A percentile compares a stretch with the other conserved stretches of the same genome.
Evolutionary conservation across 108 stramenopile genomes (phyloP).

Genomic region (Epithemia pelagica): DNA sequence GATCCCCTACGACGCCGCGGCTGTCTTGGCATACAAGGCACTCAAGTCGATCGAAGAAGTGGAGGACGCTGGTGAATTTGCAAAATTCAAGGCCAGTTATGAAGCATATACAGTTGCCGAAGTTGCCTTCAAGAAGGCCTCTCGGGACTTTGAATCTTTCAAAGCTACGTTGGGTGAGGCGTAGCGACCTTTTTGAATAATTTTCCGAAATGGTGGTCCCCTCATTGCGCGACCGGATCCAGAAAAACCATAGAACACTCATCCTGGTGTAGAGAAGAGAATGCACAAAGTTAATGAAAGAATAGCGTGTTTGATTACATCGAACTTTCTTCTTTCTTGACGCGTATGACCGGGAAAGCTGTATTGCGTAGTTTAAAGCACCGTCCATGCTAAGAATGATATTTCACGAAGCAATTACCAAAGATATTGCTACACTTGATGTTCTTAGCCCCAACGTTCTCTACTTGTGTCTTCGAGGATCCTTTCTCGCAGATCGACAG

Average conservation of each 20-base stretch:
- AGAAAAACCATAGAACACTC: neutral
- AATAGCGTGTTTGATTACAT: neutral
- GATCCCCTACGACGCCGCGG: slow-evolving; percentile 52
- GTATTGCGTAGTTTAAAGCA: too few relatives aligned
- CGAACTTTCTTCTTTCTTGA: too few relatives aligned
- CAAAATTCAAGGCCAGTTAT: slow-evolving; percentile 25
- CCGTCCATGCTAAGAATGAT: too few relatives aligned
- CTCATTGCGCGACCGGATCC: too few relatives aligned
- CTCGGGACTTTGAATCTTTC: slow-evolving; percentile 1
- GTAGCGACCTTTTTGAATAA: too few relatives aligned
- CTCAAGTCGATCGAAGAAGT: slow-evolving; percentile 12
- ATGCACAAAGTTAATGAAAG: neutral
- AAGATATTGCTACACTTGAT: too few relatives aligned
- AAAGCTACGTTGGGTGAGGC: neutral
- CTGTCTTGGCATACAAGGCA: slow-evolving; percentile 25
- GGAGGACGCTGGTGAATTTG: slow-evolving; percentile 12
- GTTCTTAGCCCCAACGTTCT: too few relatives aligned
- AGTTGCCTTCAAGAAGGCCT: slow-evolving; percentile 22
- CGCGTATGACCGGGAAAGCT: too few relatives aligned
- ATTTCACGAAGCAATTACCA: too few relatives aligned
- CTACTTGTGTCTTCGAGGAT: too few relatives aligned
- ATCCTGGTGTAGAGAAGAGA: neutral
- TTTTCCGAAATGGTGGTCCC: too few relatives aligned
- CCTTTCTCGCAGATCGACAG: too few relatives aligned
- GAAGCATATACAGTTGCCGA: slow-evolving; percentile 36